Evolutionary conservation across 768 basidiomycete genomes (phyloP).

Genomic region (Lactifluus volemus): DNA sequence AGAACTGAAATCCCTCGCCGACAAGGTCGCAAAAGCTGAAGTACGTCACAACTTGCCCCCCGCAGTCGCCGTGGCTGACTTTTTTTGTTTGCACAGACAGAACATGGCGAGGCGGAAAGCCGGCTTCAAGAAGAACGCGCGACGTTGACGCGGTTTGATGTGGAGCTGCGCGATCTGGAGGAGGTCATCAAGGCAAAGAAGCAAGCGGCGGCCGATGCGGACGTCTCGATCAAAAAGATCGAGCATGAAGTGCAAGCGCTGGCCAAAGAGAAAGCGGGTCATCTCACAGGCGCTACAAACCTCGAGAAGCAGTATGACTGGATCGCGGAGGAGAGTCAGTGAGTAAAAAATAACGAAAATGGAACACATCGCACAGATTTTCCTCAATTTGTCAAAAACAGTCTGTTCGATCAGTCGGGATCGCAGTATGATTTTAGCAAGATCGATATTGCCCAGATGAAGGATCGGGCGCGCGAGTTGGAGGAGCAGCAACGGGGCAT

Average conservation of each 20-base stretch:
- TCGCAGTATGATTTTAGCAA: constrained; percentile 74
- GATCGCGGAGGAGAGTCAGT: constrained; percentile 87
- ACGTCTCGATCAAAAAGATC: constrained; percentile 53
- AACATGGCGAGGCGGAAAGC: constrained; percentile 55
- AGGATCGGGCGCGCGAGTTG: constrained; percentile 62
- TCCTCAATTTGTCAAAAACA: constrained; percentile 3
- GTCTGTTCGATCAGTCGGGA: constrained; percentile 68
- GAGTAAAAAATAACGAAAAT: constrained; percentile 35
- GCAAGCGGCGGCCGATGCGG: constrained; percentile 54
- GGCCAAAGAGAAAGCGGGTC: constrained; percentile 54
- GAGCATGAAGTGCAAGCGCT: constrained; percentile 61
- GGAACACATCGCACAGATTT: not conserved
- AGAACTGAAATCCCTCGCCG: constrained; percentile 4
- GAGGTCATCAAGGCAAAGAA: constrained; percentile 76
- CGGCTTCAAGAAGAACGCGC: constrained; percentile 81
- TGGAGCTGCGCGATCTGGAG: constrained; percentile 79
- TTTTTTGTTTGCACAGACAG: constrained; percentile 30
- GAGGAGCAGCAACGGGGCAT: constrained; percentile 72
- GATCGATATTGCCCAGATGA: constrained; percentile 50
- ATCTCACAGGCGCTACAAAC: constrained; percentile 41
- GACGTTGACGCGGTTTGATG: constrained; percentile 79
- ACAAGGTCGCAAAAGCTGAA: constrained; percentile 3
- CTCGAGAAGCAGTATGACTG: constrained; percentile 83
- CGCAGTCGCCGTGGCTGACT: too few relatives aligned
- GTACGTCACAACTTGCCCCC: not conserved